Conservation (phyloP, 129 eudicot genomes). For the Kitagawia praeruptora region DNA sequence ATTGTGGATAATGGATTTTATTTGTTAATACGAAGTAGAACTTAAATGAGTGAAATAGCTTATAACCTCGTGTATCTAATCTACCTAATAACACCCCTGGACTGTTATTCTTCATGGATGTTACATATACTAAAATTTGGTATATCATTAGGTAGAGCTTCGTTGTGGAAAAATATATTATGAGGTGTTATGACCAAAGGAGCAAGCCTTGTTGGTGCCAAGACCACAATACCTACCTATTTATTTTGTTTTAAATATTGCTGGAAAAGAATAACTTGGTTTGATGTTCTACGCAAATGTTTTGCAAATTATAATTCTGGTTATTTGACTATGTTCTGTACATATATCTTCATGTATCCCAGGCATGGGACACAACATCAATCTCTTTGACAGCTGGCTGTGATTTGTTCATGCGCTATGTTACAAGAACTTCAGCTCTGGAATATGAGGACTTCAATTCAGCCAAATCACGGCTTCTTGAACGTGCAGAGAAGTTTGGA, state of each 20-base stretch:
- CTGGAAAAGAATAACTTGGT: background rate
- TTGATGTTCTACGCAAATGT: background rate
- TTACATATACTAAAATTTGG: too few species aligned
- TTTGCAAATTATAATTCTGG: background rate
- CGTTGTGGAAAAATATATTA: background rate
- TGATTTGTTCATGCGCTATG: conserved; percentile 97
- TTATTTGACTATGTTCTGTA: background rate
- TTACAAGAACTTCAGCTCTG: conserved; percentile 88
- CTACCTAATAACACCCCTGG: too few species aligned
- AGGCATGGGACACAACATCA: conserved; percentile 97
- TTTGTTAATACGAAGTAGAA: too few species aligned
- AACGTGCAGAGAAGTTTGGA: conserved; percentile 98
- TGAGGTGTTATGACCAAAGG: background rate
- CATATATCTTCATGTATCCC: conserved; percentile 4
- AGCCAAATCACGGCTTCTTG: conserved; percentile 89
- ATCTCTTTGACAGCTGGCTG: conserved; percentile 97
- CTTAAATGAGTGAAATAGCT: too few species aligned
- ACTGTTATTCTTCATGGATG: too few species aligned
- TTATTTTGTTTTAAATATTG: background rate
- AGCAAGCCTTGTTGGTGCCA: background rate
- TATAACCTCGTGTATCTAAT: too few species aligned
- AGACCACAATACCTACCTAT: background rate
- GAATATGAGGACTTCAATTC: conserved; percentile 87
- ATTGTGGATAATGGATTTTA: too few species aligned
- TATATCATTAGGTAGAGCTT: background rate